Conservation (phyloP, 2,329 filamentous ascomycete genomes). For the Cercospora sesami region DNA sequence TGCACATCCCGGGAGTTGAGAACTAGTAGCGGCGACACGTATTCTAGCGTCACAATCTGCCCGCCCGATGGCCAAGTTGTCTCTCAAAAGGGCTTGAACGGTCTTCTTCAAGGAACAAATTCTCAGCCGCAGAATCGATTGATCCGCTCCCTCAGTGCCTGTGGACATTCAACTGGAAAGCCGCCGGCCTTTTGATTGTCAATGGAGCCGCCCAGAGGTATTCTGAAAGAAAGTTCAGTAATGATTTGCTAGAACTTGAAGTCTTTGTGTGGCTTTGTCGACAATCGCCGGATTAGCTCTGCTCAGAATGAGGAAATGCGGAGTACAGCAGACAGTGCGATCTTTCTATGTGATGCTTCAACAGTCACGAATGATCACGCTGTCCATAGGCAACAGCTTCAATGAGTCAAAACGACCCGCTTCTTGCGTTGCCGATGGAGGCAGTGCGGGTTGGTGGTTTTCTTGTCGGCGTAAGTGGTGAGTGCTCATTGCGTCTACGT, state of each 20-base stretch:
- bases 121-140: neutral
- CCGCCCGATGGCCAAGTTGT: neutral
- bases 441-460: neutral
- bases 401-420: neutral
- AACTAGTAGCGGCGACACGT: neutral
- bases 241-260: neutral
- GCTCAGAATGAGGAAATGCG: neutral
- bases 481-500: neutral
- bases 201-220: neutral
- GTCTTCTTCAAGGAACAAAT: too few species aligned
- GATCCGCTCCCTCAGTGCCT: neutral
- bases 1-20: neutral
- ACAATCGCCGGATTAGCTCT: neutral
- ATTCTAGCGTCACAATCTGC: neutral
- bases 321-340: neutral
- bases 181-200: neutral
- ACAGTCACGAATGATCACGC: neutral
- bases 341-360: neutral
- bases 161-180: neutral
- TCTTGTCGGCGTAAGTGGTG: neutral
- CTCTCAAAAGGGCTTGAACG: neutral
- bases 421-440: neutral
- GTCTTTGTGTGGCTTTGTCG: neutral
- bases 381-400: neutral
- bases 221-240: neutral